Percentiles rank a stretch among this genome's conserved stretches.
Conservation (phyloP, 2,329 filamentous ascomycete genomes). For the Falciphora oryzae region DNA sequence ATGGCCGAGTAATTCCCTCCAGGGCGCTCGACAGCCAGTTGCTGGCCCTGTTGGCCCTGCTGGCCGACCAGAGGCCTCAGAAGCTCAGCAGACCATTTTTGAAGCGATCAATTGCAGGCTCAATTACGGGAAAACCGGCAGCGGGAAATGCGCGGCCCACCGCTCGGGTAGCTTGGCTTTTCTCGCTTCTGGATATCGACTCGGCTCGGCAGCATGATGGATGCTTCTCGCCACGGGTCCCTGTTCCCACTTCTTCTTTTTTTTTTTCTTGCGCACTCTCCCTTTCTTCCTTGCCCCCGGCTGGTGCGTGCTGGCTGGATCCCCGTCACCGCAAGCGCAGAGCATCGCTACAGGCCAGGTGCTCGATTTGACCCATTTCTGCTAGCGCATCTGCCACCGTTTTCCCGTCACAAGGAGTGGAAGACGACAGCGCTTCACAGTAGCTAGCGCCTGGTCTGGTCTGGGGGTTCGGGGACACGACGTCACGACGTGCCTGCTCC, state of each 20-base stretch:
- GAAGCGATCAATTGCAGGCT: background rate
- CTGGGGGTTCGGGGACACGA: background rate
- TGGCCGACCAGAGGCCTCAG: background rate
- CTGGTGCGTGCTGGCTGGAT: too few species aligned
- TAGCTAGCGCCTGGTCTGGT: background rate
- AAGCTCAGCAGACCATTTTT: too few species aligned
- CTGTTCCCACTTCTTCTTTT: background rate
- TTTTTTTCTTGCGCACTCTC: background rate
- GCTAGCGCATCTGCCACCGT: background rate
- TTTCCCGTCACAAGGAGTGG: background rate
- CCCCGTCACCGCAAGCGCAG: too few species aligned
- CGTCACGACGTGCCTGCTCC: background rate
- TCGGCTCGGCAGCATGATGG: background rate
- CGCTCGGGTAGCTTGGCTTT: background rate
- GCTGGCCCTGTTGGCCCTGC: background rate
- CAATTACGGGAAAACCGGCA: background rate
- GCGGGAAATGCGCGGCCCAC: background rate
- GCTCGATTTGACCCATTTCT: background rate
- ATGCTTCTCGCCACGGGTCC: background rate
- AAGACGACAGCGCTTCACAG: background rate
- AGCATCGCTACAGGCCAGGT: too few species aligned
- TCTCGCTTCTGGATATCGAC: background rate
- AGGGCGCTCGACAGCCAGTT: background rate
- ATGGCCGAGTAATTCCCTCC: conserved; percentile 6
- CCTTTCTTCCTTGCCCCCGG: background rate